These are phyloP conservation scores for Brachypodium distachyon DNA, from an alignment of 202 grass and related monocot species.

Conservation along the genomic window DNA sequence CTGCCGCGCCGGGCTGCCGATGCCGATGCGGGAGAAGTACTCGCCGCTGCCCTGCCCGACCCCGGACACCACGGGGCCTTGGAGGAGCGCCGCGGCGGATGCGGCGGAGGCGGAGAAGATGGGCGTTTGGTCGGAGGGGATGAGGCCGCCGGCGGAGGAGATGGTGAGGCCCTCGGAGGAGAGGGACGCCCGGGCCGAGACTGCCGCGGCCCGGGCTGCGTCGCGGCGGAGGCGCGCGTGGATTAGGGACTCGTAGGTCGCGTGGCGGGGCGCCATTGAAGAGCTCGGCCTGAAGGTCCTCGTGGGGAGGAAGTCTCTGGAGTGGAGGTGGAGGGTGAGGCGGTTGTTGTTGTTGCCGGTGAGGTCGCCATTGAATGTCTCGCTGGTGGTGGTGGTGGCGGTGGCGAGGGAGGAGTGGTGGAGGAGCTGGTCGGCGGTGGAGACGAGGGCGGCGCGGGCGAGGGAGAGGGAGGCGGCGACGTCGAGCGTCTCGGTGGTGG, in stretches of 20 bases:
- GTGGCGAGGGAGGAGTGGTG: conserved; percentile 32
- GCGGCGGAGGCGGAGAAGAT: conserved; percentile 10
- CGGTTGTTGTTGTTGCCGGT: not conserved
- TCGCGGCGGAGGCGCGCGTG: conserved; percentile 60
- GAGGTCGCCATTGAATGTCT: not conserved
- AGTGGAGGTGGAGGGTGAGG: conserved; percentile 49
- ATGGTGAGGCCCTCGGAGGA: conserved; percentile 28
- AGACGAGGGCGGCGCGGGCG: conserved; percentile 49
- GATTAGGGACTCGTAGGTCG: conserved; percentile 47
- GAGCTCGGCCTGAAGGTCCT: too few species aligned
- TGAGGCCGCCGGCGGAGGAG: conserved; percentile 16
- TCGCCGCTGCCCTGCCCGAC: conserved; percentile 82
- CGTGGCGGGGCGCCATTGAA: too few species aligned
- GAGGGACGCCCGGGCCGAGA: conserved; percentile 35
- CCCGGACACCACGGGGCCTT: conserved; percentile 83
- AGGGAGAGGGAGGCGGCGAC: conserved; percentile 43
- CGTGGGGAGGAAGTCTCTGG: conserved; percentile 55
- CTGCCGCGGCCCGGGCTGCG: conserved; percentile 34
- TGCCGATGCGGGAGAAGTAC: conserved; percentile 81
- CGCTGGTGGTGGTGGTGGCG: too few species aligned
- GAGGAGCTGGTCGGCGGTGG: conserved; percentile 26
- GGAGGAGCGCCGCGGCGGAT: conserved; percentile 35
- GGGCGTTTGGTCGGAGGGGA: conserved; percentile 2
- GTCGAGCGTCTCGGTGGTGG: conserved; percentile 45
- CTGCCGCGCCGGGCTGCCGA: conserved; percentile 51